These are phyloP conservation scores for Salvia hispanica DNA, from an alignment of 257 asterid genomes.

Conservation along the genomic window DNA sequence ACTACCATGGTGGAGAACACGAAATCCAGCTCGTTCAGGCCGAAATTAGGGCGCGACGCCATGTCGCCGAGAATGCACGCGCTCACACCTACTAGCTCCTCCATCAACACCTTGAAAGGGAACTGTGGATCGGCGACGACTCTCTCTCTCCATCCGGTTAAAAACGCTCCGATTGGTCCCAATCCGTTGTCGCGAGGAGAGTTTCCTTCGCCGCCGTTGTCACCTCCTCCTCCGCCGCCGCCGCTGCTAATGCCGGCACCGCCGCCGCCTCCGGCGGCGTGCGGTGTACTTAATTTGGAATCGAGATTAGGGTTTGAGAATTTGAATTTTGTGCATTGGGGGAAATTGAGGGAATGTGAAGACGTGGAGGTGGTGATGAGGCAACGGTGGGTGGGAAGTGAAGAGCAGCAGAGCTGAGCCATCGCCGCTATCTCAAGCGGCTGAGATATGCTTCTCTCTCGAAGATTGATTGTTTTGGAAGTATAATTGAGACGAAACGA, in stretches of 20 bases:
- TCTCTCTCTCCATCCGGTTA: slow-evolving; percentile 86
- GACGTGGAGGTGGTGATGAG: not conserved
- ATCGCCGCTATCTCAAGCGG: slow-evolving; percentile 33
- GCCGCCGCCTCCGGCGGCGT: slow-evolving; percentile 37
- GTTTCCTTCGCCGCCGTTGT: slow-evolving; percentile 44
- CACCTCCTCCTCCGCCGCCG: slow-evolving; percentile 37
- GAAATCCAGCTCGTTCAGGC: slow-evolving; percentile 88
- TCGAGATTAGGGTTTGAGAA: slow-evolving; percentile 3
- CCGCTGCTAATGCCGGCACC: slow-evolving; percentile 31
- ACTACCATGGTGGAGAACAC: slow-evolving; percentile 89
- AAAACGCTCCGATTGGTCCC: slow-evolving; percentile 77
- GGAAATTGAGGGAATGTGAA: slow-evolving; percentile 21
- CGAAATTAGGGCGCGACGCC: slow-evolving; percentile 93
- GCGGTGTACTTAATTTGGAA: slow-evolving; percentile 16
- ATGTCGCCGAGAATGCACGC: slow-evolving; percentile 88
- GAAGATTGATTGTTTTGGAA: not conserved
- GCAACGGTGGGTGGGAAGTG: slow-evolving; percentile 38
- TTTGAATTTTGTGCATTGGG: slow-evolving; percentile 26
- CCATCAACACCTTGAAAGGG: slow-evolving; percentile 91
- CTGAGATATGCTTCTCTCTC: not conserved
- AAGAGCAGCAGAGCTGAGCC: slow-evolving; percentile 46
- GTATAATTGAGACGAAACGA: not conserved
- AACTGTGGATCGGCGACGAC: slow-evolving; percentile 89
- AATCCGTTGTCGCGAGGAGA: slow-evolving; percentile 45
- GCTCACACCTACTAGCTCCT: slow-evolving; percentile 85